Base-by-base conservation (phyloP, 2,329 filamentous ascomycete species). In the Trichoderma breve region DNA sequence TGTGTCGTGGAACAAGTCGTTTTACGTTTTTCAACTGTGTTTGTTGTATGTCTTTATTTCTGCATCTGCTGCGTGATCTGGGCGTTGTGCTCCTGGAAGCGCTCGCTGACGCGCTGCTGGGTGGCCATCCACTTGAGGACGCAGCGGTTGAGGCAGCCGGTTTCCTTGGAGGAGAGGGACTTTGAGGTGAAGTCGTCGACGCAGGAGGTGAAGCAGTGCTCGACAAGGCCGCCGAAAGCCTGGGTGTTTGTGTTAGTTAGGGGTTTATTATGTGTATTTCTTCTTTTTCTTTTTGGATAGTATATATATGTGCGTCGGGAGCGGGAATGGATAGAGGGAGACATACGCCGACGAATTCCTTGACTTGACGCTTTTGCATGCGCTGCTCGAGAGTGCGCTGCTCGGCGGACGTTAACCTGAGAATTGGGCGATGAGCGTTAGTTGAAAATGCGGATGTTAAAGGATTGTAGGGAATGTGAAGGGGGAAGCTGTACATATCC, bases 181-280 rank as follows among this genome's bases (percentile, higher is more conserved):
- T 98, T 98, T 85, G 94, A 97, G 80, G 95, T 97, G 89, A 99
- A 99, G 87, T 98, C 95, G 84, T 95, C 95, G 84, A 99, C 90
- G 87, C 96, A 99, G 84, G 96, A 92, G 82, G 93, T 91, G 88
- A 99, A 99, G 90, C 96, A 99, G 84, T 91, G 89, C 82, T 94
- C 91, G 78, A 94, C 92, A 43, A 81, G 77, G 71, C 80, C 78
- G 70, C 79, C 79, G 70, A 81, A 83, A 30, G 81, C 82, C 82
- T 82, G 26, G 24, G 2, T 62, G 57, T 58, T 66, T n/a, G 9
- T 24, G 47, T 51, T 51, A 51, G 68, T 62, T 70, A 32, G 18
- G 6, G 4, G 11, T 18, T 39, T 39, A 47, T 26, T 30, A 18
- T 60, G 6, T 57, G 12, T 15, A 6, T 36, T 12, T 12, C 5